phyloP scores from a whole-genome alignment of 768 basidiomycete genomes.

The Mycena vitilis region DNA sequence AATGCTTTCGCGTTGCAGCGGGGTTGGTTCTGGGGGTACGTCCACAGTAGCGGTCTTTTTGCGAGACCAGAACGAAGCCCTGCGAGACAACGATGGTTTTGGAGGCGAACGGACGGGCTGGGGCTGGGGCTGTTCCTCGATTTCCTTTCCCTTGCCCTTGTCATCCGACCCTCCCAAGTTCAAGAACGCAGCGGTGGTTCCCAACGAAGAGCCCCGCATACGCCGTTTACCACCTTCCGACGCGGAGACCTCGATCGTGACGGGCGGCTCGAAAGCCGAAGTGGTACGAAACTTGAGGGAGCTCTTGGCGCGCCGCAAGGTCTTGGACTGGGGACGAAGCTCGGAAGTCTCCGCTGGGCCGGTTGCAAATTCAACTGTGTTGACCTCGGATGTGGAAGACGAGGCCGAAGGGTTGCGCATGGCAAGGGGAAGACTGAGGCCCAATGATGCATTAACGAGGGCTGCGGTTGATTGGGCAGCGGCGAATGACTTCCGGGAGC shows the following conservation, averaged over 20 bases:
- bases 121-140: conserved; percentile 37
- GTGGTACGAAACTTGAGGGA: conserved; percentile 53
- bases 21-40: conserved; percentile 44
- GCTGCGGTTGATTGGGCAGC: conserved; percentile 50
- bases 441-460: conserved; percentile 67
- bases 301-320: conserved; percentile 65
- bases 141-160: conserved; percentile 62
- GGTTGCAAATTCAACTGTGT: conserved; percentile 59
- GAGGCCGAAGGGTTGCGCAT: conserved; percentile 56
- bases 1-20: conserved; percentile 38
- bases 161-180: conserved; percentile 48
- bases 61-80: conserved; percentile 76
- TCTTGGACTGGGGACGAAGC: conserved; percentile 37
- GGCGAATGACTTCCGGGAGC: conserved; percentile 31
- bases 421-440: conserved; percentile 68
- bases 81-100: conserved; percentile 61
- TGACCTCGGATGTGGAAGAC: conserved; percentile 59
- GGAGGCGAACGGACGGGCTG: conserved; percentile 40
- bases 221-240: conserved; percentile 45
- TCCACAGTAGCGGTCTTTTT: conserved; percentile 51
- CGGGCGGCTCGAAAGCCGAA: conserved; percentile 37
- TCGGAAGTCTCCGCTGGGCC: conserved; percentile 28
- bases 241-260: conserved; percentile 21
- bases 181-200: conserved; percentile 53
- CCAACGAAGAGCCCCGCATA: conserved; percentile 69